A percentile compares a stretch with the other conserved stretches of the same genome.
These are phyloP conservation scores for Phyllachora maydis DNA, from an alignment of 2,329 filamentous ascomycete genomes.

Conservation along the genomic window DNA sequence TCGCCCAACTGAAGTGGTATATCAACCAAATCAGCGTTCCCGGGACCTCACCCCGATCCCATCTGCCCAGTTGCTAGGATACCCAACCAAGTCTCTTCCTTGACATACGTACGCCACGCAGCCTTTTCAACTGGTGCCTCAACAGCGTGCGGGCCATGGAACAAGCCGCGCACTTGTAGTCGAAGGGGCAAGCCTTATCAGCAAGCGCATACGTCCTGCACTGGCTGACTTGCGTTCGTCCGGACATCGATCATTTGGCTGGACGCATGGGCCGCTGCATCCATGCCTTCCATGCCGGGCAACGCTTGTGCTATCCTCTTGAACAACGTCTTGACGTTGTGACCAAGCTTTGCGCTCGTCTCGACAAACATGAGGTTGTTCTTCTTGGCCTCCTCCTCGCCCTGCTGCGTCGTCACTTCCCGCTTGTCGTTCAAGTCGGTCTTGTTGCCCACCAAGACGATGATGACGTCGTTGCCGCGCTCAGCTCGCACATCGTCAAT, in stretches of 20 bases:
- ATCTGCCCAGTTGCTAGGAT: too few species aligned
- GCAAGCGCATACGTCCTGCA: slow-evolving; percentile 56
- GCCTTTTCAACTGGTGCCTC: too few species aligned
- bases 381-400: slow-evolving; percentile 95
- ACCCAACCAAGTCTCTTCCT: too few species aligned
- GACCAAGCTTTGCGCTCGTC: slow-evolving; percentile 91
- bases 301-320: slow-evolving; percentile 95
- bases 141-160: too few species aligned
- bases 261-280: slow-evolving; percentile 49
- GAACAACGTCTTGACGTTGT: slow-evolving; percentile 96
- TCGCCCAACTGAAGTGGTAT: too few species aligned
- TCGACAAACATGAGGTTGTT: slow-evolving; percentile 98
- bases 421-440: slow-evolving; percentile 97
- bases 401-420: slow-evolving; percentile 88
- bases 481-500: slow-evolving; percentile 95
- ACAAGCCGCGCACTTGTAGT: too few species aligned
- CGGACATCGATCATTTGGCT: slow-evolving; percentile 90
- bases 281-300: slow-evolving; percentile 89
- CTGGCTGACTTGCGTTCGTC: slow-evolving; percentile 48
- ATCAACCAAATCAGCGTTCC: too few species aligned
- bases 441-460: slow-evolving; percentile 97
- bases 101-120: too few species aligned
- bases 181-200: too few species aligned
- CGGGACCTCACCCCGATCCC: too few species aligned
- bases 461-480: slow-evolving; percentile 95